Evolutionary conservation across 208 protist genomes (phyloP).

Genomic region (Borovskyia barvae): DNA sequence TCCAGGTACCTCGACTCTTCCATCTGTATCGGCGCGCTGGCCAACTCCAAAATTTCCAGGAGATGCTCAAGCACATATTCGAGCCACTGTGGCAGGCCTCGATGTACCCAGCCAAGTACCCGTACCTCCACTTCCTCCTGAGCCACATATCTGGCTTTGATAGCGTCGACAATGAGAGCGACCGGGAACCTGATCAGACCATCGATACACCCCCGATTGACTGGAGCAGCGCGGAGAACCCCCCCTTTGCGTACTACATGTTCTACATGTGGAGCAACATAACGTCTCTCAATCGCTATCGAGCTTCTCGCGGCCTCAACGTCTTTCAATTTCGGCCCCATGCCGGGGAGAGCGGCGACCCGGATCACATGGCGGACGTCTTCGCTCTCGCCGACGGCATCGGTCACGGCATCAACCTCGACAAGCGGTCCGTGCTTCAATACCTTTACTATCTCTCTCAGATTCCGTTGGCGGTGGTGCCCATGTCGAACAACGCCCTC

Average conservation of each 20-base stretch:
- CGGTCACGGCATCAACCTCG: constrained; percentile 96
- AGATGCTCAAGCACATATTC: constrained; percentile 97
- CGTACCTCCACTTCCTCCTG: constrained; percentile 93
- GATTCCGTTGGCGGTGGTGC: constrained; percentile 96
- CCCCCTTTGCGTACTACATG: constrained; percentile 92
- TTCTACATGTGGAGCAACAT: constrained; percentile 99
- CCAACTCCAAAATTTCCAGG: constrained; percentile 84
- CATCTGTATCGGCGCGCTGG: constrained; percentile 63
- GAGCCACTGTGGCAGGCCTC: constrained; percentile 97
- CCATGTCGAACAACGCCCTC: constrained; percentile 98
- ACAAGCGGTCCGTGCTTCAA: constrained; percentile 91
- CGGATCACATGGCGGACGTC: constrained; percentile 89
- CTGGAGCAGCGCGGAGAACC: constrained; percentile 60
- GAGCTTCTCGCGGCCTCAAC: constrained; percentile 75
- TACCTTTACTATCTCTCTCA: constrained; percentile 98
- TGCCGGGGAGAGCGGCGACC: constrained; percentile 93
- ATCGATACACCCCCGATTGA: constrained; percentile 33
- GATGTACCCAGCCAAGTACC: constrained; percentile 86
- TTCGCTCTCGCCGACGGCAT: constrained; percentile 89
- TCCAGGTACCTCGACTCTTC: constrained; percentile 94
- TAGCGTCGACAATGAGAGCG: constrained; percentile 96
- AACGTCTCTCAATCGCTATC: constrained; percentile 92
- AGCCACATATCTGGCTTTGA: constrained; percentile 96
- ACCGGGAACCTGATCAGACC: constrained; percentile 50
- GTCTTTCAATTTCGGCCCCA: constrained; percentile 97